These are phyloP conservation scores for Gonium pectorale DNA, from an alignment of 139 green algal genomes.

Conservation along the genomic window DNA sequence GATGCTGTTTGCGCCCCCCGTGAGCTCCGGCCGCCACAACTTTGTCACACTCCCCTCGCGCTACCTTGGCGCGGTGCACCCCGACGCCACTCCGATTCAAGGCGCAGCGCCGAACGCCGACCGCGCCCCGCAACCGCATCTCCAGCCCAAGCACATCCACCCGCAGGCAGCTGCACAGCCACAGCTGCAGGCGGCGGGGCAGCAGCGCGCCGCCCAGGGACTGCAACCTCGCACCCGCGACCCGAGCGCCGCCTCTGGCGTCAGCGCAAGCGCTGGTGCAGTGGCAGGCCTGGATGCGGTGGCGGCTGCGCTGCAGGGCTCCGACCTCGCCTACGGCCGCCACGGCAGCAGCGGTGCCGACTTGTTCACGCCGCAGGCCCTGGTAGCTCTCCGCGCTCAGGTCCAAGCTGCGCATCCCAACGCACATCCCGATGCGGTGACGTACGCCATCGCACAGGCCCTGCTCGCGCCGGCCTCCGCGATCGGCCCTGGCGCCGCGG, in stretches of 20 bases:
- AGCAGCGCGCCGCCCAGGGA: background rate
- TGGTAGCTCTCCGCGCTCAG: background rate
- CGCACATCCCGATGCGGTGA: background rate
- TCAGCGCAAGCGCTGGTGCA: background rate
- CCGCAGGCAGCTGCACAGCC: background rate
- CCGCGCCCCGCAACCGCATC: background rate
- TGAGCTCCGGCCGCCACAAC: too few relatives aligned
- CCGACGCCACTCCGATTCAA: too few relatives aligned
- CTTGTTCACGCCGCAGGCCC: background rate
- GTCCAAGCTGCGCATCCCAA: too few relatives aligned
- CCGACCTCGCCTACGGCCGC: background rate
- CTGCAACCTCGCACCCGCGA: background rate
- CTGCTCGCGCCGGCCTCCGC: background rate
- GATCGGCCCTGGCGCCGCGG: background rate
- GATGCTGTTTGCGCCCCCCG: too few relatives aligned
- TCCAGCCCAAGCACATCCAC: background rate
- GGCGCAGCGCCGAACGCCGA: too few relatives aligned
- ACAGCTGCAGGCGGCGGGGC: background rate
- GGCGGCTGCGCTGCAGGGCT: background rate
- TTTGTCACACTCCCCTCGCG: too few relatives aligned
- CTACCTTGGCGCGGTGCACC: too few relatives aligned
- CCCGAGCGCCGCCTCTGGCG: background rate
- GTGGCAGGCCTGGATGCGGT: background rate
- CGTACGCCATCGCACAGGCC: background rate
- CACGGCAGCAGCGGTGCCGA: background rate